phyloP scores from a whole-genome alignment of 768 basidiomycete genomes.

The Boletus subcaerulescens region DNA sequence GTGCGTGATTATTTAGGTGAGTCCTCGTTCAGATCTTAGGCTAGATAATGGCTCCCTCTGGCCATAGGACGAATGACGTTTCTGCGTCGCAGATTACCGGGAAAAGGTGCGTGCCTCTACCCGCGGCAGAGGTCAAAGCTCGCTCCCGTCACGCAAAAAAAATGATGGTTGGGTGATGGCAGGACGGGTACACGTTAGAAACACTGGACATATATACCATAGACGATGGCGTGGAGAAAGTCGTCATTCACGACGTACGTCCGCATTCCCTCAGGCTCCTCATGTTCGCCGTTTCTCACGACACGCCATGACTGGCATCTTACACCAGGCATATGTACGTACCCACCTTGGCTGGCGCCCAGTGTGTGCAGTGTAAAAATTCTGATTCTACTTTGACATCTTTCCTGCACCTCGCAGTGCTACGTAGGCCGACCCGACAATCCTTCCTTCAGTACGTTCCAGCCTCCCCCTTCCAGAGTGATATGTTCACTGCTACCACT shows the following conservation, averaged over 20 bases:
- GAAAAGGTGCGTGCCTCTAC: constrained; percentile 59
- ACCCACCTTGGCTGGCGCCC: not conserved
- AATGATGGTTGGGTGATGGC: not conserved
- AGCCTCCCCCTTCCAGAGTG: not conserved
- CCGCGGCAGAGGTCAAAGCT: too few species aligned
- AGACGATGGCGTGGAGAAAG: constrained; percentile 45
- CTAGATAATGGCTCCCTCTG: not conserved
- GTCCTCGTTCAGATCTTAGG: not conserved
- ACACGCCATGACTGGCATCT: not conserved
- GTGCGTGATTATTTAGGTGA: constrained; percentile 83
- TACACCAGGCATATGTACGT: constrained; percentile 50
- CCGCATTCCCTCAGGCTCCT: not conserved
- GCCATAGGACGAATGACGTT: not conserved
- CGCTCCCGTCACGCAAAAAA: not conserved
- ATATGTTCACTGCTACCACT: not conserved
- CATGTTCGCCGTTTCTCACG: not conserved
- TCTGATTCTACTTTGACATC: not conserved
- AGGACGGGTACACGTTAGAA: constrained; percentile 93
- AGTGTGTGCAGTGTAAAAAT: not conserved
- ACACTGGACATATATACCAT: constrained; percentile 68
- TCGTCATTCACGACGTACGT: constrained; percentile 53
- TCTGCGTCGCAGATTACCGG: constrained; percentile 57
- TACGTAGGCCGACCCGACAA: constrained; percentile 88
- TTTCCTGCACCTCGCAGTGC: constrained; percentile 43
- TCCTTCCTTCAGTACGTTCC: constrained; percentile 74